Percentiles rank a stretch among this genome's conserved stretches.
phyloP scores from a whole-genome alignment of 73 alveolate species.

The Symbiodinium pilosum region DNA sequence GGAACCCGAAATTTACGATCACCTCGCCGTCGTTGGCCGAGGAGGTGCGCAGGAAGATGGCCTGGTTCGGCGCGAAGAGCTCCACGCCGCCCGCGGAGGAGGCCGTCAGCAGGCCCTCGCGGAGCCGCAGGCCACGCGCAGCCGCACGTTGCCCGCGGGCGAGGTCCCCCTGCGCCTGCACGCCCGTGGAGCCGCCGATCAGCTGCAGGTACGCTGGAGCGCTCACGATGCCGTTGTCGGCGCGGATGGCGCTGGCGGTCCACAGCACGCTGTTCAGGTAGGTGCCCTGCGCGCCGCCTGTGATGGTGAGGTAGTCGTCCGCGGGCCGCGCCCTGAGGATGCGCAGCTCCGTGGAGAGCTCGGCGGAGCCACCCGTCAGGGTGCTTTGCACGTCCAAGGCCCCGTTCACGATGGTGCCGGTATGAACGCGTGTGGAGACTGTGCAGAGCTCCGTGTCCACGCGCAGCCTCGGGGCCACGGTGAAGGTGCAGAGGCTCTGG shows the following conservation, averaged over 20 bases:
- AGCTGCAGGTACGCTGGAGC: neutral
- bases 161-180: neutral
- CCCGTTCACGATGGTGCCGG: neutral
- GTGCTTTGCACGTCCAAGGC: neutral
- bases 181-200: slow-evolving; percentile 21
- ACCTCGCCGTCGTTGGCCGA: neutral
- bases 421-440: neutral
- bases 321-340: neutral
- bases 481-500: slow-evolving; percentile 12
- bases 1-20: neutral
- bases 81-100: too few species aligned
- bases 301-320: neutral
- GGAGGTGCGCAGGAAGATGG: too few species aligned
- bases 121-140: too few species aligned
- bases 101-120: too few species aligned
- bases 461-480: slow-evolving; percentile 2
- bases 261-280: neutral
- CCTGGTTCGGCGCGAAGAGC: too few species aligned
- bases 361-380: neutral
- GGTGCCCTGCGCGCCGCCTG: neutral
- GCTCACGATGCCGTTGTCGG: neutral
- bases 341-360: neutral
- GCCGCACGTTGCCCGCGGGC: neutral
- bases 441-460: neutral
- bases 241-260: neutral